Conservation (phyloP, 257 asterid genomes). For the Haberlea rhodopensis region DNA sequence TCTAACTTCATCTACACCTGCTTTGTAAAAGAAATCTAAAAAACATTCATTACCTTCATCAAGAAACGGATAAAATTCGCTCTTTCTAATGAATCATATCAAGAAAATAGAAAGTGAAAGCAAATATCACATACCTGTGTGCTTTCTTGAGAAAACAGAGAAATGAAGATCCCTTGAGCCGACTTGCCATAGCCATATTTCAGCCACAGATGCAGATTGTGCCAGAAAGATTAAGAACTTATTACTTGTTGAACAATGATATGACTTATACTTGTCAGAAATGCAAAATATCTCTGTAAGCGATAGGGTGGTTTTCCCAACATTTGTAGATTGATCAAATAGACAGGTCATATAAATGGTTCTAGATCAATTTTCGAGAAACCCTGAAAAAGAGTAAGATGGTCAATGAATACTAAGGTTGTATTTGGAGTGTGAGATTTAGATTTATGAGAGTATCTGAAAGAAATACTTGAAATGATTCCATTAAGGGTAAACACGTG, state of each 20-base stretch:
- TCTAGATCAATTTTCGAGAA: neutral
- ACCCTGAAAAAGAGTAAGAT: too few relatives aligned
- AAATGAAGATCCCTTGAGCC: constrained; percentile 96
- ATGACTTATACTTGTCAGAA: neutral
- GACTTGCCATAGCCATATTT: constrained; percentile 95
- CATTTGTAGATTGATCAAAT: neutral
- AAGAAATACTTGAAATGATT: too few relatives aligned
- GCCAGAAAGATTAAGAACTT: constrained; percentile 53
- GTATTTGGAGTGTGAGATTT: too few relatives aligned
- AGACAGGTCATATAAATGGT: neutral
- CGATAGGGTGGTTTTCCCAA: neutral
- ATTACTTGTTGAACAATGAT: neutral
- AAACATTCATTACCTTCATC: neutral
- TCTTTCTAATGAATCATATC: neutral
- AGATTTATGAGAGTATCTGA: too few relatives aligned
- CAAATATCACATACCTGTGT: constrained; percentile 42
- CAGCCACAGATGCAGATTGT: constrained; percentile 85
- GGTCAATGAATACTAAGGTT: too few relatives aligned
- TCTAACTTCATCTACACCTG: constrained; percentile 57
- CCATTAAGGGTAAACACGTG: too few relatives aligned
- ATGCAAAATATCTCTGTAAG: neutral
- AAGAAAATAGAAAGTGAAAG: neutral
- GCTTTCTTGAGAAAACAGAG: constrained; percentile 64
- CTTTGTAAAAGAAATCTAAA: constrained; percentile 12
- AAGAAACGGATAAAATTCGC: neutral